Conservation (phyloP, 352 stramenopile species). For the Pythium sukuiense region DNA sequence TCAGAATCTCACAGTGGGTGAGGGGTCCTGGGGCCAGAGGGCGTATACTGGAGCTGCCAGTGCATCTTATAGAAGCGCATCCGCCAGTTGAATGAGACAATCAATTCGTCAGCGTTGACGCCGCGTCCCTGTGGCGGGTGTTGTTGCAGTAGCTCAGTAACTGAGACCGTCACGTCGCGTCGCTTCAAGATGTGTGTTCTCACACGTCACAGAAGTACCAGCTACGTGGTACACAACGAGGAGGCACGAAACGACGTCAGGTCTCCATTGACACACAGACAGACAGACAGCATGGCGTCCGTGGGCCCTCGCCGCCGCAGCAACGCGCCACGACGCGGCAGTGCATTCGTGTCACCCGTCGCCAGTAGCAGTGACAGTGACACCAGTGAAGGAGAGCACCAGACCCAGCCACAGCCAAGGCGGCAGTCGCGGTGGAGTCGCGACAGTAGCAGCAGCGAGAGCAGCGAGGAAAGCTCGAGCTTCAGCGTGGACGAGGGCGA, state of each 20-base stretch:
- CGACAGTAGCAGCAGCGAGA: constrained; percentile 18
- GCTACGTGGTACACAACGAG: neutral
- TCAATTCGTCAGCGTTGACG: neutral
- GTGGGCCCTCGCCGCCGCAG: neutral
- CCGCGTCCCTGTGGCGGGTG: neutral
- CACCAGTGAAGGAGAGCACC: constrained; percentile 3
- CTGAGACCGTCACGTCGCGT: neutral
- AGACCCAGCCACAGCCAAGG: neutral
- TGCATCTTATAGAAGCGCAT: neutral
- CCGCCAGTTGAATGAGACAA: neutral
- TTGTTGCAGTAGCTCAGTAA: neutral
- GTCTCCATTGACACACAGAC: neutral
- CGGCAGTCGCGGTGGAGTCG: constrained; percentile 12
- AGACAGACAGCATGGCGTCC: neutral
- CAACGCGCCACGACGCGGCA: constrained; percentile 6
- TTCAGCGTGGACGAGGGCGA: neutral
- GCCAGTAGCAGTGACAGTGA: constrained; percentile 1
- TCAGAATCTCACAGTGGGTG: neutral
- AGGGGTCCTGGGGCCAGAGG: too few species aligned
- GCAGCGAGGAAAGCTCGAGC: neutral
- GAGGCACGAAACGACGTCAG: neutral
- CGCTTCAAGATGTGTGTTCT: neutral
- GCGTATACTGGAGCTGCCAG: too few species aligned
- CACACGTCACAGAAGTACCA: constrained; percentile 5
- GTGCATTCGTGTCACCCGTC: constrained; percentile 19